Conservation (phyloP, 2,329 filamentous ascomycete species). For the Trichoderma semiorbis region DNA sequence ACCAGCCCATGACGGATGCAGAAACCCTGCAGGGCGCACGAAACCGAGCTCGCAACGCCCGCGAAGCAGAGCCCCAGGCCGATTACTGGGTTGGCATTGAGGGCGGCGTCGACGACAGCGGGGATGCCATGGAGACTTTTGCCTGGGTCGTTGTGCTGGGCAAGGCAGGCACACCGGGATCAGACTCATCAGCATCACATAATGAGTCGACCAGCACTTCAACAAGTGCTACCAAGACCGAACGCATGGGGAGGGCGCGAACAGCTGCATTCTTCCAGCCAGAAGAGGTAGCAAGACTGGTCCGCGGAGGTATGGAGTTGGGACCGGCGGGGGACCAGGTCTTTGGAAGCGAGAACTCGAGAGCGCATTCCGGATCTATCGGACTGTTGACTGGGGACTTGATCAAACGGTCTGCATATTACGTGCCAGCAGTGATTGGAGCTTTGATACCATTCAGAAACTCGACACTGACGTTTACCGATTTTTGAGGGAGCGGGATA, state of each 20-base stretch:
- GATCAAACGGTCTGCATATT: slow-evolving; percentile 35
- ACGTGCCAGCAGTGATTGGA: slow-evolving; percentile 38
- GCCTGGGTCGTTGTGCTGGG: slow-evolving; percentile 38
- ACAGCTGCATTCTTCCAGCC: slow-evolving; percentile 38
- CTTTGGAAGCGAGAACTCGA: slow-evolving; percentile 37
- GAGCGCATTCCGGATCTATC: slow-evolving; percentile 38
- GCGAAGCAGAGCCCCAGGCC: slow-evolving; percentile 29
- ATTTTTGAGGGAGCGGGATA: not conserved
- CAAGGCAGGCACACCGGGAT: not conserved
- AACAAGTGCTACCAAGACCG: slow-evolving; percentile 6
- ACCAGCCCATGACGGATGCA: slow-evolving; percentile 38
- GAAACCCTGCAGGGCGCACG: slow-evolving; percentile 38
- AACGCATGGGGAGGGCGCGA: slow-evolving; percentile 35
- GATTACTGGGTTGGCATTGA: slow-evolving; percentile 42
- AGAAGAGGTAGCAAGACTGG: slow-evolving; percentile 34
- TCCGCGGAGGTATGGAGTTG: slow-evolving; percentile 38
- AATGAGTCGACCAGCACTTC: not conserved
- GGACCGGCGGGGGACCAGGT: slow-evolving; percentile 39
- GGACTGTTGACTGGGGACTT: slow-evolving; percentile 39
- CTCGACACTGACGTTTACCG: slow-evolving; percentile 29
- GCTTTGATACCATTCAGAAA: slow-evolving; percentile 42
- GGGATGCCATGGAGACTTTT: slow-evolving; percentile 33
- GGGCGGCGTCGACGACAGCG: slow-evolving; percentile 36
- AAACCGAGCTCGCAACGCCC: slow-evolving; percentile 36
- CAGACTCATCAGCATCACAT: not conserved